phyloP scores from a whole-genome alignment of 2,329 filamentous ascomycete species.

The Sporothrix phasma region DNA sequence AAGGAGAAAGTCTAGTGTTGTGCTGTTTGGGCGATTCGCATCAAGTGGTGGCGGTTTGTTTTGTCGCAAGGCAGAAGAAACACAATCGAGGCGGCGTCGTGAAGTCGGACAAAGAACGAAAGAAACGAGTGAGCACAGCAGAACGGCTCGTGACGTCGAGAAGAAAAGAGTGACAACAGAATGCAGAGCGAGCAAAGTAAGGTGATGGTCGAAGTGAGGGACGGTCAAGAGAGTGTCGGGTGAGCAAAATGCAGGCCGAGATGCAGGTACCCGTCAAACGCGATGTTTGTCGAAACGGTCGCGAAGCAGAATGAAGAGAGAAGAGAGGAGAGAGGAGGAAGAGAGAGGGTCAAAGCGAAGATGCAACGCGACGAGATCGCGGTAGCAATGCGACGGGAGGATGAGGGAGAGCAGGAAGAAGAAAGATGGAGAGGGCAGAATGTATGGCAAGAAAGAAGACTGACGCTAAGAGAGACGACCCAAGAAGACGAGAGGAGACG shows the following conservation, averaged over 20 bases:
- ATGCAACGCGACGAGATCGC: background rate
- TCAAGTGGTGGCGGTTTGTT: background rate
- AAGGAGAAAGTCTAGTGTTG: background rate
- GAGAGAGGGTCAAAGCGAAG: constrained; percentile 3
- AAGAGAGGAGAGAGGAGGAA: background rate
- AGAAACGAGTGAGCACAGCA: background rate
- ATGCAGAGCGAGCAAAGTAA: too few relatives aligned
- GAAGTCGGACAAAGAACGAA: background rate
- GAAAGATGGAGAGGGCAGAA: background rate
- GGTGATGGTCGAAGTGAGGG: background rate
- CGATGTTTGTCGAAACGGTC: background rate
- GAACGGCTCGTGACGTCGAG: too few relatives aligned
- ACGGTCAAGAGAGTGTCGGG: background rate
- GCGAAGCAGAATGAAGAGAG: background rate
- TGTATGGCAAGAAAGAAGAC: background rate
- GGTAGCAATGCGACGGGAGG: background rate
- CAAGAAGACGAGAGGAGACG: background rate
- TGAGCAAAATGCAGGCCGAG: background rate
- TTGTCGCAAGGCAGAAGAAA: background rate
- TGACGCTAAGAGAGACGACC: background rate
- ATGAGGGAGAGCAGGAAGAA: background rate
- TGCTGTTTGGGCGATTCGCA: background rate
- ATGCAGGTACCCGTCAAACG: background rate
- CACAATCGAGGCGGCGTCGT: background rate
- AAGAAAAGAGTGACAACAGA: too few relatives aligned